Evolutionary conservation across 306 rosid species (phyloP).

Genomic region (Adenanthera pavonina): DNA sequence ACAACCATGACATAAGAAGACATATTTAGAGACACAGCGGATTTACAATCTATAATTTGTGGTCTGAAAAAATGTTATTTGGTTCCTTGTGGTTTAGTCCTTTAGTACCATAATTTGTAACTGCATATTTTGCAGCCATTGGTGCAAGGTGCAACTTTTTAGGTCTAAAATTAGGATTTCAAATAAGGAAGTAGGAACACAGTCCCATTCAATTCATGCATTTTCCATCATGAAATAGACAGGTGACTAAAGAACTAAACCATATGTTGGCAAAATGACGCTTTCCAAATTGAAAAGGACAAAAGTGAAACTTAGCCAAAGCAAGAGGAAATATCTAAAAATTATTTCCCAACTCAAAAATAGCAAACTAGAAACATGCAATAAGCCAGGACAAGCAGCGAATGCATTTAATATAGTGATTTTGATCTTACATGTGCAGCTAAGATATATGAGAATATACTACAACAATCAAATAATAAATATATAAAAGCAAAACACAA

Average conservation of each 20-base stretch:
- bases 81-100: not conserved
- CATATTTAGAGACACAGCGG: not conserved
- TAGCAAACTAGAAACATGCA: conserved; percentile 1
- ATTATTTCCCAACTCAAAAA: not conserved
- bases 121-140: not conserved
- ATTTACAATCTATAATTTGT: not conserved
- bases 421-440: too few relatives aligned
- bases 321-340: not conserved
- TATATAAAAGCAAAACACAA: conserved; percentile 7
- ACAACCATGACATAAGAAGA: not conserved
- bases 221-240: not conserved
- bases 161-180: conserved; percentile 11
- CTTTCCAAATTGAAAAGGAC: not conserved
- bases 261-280: not conserved
- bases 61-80: not conserved
- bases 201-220: not conserved
- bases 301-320: conserved; percentile 5
- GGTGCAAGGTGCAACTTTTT: not conserved
- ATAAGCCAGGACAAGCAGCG: not conserved
- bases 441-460: too few relatives aligned
- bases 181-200: not conserved
- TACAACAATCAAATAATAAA: not conserved
- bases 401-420: not conserved
- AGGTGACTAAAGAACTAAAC: not conserved
- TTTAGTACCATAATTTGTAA: not conserved